Evolutionary conservation across 768 basidiomycete genomes (phyloP), one percentile per base, ranked within the genome.

Genomic region (Rubroboletus satanas): DNA sequence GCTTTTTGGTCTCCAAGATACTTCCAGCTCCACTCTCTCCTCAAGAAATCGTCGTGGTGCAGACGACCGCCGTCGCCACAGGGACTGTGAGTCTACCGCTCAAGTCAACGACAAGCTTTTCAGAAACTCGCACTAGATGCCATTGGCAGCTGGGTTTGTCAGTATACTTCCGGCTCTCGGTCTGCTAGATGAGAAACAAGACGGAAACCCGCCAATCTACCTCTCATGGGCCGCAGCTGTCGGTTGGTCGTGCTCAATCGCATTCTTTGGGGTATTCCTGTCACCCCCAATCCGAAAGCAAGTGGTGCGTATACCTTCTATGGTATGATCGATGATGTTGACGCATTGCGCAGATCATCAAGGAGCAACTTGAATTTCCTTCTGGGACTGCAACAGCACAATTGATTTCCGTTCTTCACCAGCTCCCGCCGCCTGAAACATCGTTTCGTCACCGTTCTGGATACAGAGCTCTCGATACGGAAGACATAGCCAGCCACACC

Each of bases 221-320:
- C 75, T 98, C 38, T 82, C 85, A 8, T 94, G 86, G 84, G 56
- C 82, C 18, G 78, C 83, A 29, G 81, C 91, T 21, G 75, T 94
- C 21, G 82, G 79, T 5, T 98, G 96, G 96, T 94, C 91, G 11
- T 85, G 83, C 57, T 90, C 87, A 7, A 81, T 96, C 28, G 95
- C 95, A 5, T 98, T 94, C 75, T 98, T 98, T 72, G 96, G 95
- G 83, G 95, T 98, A n/a, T 96, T 98, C 70, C 78, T 98, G 39
- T 96, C 96, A 2, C 93, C 94, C 15, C 96, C 95, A 7, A 81
- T 98, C 29, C 84, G 96, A 45, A 90, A 91, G 66, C 94, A 97
- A 83, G 93, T 96, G 64, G 92, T 93, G 59, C 31, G 87, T 76
- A 31, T 43, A 37, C 29, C 23, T 26, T 51, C 18, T 43, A 10